Evolutionary conservation across 2,329 filamentous ascomycete species (phyloP).

Genomic region (Fusarium veterinarium): DNA sequence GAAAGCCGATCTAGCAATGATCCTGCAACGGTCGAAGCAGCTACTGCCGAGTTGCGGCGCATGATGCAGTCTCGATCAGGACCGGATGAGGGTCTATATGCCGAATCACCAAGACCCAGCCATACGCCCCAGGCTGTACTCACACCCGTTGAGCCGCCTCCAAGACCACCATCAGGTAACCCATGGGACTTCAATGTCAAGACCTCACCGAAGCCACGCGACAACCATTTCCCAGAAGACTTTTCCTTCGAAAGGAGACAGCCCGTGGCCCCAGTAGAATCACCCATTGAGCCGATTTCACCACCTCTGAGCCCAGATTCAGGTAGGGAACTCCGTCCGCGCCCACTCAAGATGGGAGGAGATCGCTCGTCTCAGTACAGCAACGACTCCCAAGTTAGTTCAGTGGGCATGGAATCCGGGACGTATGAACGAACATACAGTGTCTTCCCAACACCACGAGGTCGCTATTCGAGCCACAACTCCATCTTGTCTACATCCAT

Average conservation of each 20-base stretch:
- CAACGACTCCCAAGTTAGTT: constrained; percentile 39
- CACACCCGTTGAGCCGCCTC: constrained; percentile 41
- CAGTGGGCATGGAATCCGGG: constrained; percentile 31
- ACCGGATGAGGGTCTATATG: constrained; percentile 42
- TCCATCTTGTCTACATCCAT: constrained; percentile 44
- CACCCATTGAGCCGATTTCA: constrained; percentile 37
- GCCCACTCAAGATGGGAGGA: constrained; percentile 31
- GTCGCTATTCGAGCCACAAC: constrained; percentile 37
- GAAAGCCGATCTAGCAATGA: constrained; percentile 27
- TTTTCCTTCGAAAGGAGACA: constrained; percentile 42
- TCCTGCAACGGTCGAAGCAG: constrained; percentile 44
- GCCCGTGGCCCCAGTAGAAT: constrained; percentile 39
- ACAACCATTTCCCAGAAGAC: constrained; percentile 36
- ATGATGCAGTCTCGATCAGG: constrained; percentile 46
- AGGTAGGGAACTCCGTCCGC: constrained; percentile 26
- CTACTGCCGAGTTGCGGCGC: constrained; percentile 45
- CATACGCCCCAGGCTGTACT: constrained; percentile 19
- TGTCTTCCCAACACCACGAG: constrained; percentile 39
- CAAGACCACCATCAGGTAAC: constrained; percentile 55
- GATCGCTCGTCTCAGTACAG: constrained; percentile 40
- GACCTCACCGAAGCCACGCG: constrained; percentile 30
- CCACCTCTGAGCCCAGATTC: constrained; percentile 40
- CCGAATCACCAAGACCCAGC: constrained; percentile 14
- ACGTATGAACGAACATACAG: constrained; percentile 41
- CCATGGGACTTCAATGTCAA: constrained; percentile 54